These are phyloP conservation scores for Aspergillus quadricinctus DNA, from an alignment of 2,329 filamentous ascomycete genomes.

Conservation along the genomic window DNA sequence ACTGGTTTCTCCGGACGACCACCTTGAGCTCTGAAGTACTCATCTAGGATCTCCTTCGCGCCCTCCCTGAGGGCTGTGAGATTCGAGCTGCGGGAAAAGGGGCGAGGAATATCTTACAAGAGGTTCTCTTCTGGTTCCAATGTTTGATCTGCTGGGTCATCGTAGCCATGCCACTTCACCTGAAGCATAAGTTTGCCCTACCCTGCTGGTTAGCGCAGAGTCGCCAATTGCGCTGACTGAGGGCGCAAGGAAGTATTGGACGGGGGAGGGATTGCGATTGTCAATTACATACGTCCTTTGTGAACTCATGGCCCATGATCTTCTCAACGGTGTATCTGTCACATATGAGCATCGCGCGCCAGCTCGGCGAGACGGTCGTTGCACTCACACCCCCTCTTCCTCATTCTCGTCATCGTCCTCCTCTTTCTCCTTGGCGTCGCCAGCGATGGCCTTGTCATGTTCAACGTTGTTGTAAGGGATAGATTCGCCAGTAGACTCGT, in stretches of 20 bases:
- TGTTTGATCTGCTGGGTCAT: conserved; percentile 40
- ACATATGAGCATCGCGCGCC: conserved; percentile 10
- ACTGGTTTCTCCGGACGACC: conserved; percentile 35
- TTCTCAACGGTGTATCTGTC: conserved; percentile 40
- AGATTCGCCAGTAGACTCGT: conserved; percentile 33
- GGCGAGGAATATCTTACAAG: conserved; percentile 25
- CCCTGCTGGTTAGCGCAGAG: conserved; percentile 15
- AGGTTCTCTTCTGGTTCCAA: conserved; percentile 45
- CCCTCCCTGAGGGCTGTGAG: conserved; percentile 29
- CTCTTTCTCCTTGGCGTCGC: conserved; percentile 14
- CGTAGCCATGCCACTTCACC: conserved; percentile 48
- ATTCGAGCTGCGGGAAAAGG: background rate
- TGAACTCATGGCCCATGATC: conserved; percentile 35
- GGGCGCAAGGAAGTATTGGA: background rate
- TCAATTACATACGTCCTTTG: conserved; percentile 29
- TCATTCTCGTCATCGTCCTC: conserved; percentile 27
- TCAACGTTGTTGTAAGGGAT: conserved; percentile 35
- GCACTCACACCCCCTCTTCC: conserved; percentile 34
- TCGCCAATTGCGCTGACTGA: background rate
- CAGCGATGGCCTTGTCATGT: conserved; percentile 12
- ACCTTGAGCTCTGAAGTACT: conserved; percentile 41
- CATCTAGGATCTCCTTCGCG: conserved; percentile 36
- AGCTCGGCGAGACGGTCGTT: conserved; percentile 4
- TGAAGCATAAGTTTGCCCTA: conserved; percentile 37
- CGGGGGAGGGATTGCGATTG: background rate